Base-by-base conservation (phyloP, 805 yeast genomes). In the Vanderwaltozyma tropicalis region DNA sequence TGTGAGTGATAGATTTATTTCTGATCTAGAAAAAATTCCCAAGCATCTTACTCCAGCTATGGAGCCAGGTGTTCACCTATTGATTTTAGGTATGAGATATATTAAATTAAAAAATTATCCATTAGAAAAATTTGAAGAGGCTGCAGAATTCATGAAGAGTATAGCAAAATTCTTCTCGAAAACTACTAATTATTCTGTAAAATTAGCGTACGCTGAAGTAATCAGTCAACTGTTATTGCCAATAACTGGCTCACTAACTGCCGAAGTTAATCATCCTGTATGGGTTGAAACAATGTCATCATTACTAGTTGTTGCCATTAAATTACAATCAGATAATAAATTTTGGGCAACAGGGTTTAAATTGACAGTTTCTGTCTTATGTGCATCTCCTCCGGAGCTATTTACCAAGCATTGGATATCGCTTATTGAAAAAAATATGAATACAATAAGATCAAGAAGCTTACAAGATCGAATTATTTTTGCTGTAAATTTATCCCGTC, bases 191-290 rank as follows among this genome's bases (percentile, higher is more conserved):
- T 76, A 76, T 36, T 69, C 77, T 3, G 68, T 89, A 1, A 67
- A 77, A 25, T 67, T 73, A 41, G 88, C 95, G 2, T 94, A 89
- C 53, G 82, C 92, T 33, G 95, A 86, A 45, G 95, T 86, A 1
- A 66, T 88, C 28, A 71, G 80, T 39, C 78, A 75, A 37, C 69
- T 92, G 19, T 61, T 92, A 2, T 62, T 86, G 29, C 94, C 96
- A 0, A 58, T 92, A 18, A 94, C 96, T 0, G 89, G 85, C 8
- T 68, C 77, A 1, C 68, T 88, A 24, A 85, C 96, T 0, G 97
- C 96, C 0, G 99, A 92, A 55, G 88, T 86, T 0, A 89, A 92
- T 52, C 95, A 89, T 56, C 98, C 98, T 3, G 76, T 81, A 1
- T 92, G 98, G 99, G 78, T 80, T 0, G 83, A 77, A 29, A 92